Conservation (phyloP, 2,329 filamentous ascomycete species). For the Fusarium sp. region DNA sequence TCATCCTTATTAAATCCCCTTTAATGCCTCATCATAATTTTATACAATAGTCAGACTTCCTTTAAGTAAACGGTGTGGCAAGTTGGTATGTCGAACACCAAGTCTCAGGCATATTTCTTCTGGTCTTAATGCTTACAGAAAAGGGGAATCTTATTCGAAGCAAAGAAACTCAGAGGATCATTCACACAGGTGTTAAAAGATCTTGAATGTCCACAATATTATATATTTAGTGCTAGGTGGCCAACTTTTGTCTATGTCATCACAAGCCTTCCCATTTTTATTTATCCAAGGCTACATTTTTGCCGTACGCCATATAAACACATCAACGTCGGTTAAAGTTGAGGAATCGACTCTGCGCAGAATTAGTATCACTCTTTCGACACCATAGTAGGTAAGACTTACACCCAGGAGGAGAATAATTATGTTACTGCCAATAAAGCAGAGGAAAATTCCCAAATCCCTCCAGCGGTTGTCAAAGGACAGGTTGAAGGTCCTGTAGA, state of each 20-base stretch:
- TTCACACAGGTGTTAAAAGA: background rate
- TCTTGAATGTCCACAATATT: background rate
- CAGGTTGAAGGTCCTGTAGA: constrained; percentile 73
- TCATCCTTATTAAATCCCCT: no score
- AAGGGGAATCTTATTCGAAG: background rate
- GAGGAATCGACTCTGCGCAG: constrained; percentile 56
- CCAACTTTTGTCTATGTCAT: constrained; percentile 33
- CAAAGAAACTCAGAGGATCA: background rate
- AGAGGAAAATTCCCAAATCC: constrained; percentile 78
- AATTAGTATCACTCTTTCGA: constrained; percentile 11
- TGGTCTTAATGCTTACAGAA: background rate
- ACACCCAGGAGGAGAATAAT: constrained; percentile 65
- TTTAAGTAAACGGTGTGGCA: no score
- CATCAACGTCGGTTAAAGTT: constrained; percentile 61
- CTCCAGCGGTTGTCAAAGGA: constrained; percentile 76
- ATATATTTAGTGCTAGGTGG: background rate
- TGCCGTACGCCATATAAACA: background rate
- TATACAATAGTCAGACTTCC: no score
- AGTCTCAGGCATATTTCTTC: background rate
- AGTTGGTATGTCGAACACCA: no score
- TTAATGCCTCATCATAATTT: no score
- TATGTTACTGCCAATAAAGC: constrained; percentile 80
- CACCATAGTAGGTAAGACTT: constrained; percentile 44
- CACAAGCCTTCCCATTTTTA: constrained; percentile 3
- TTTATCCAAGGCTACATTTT: background rate